phyloP scores from a whole-genome alignment of 441 rosid genomes.

The Flueggea neowawraea region DNA sequence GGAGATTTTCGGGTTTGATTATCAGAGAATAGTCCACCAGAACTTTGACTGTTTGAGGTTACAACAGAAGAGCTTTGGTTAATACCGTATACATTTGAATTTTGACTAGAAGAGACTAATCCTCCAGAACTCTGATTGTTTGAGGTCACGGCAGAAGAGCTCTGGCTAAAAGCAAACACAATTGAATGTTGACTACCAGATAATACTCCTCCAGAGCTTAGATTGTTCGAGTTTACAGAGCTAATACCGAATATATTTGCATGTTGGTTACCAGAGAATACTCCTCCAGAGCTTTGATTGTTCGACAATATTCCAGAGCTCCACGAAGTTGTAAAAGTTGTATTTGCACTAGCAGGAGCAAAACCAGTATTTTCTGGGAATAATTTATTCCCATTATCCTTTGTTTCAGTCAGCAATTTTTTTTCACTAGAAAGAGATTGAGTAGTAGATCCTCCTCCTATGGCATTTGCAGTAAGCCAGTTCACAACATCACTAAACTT shows the following conservation, averaged over 20 bases:
- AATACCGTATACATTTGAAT: constrained; percentile 1
- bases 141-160: constrained; percentile 3
- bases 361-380: constrained; percentile 34
- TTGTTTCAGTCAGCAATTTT: constrained; percentile 38
- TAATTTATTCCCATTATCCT: constrained; percentile 35
- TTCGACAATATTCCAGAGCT: constrained; percentile 29
- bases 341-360: constrained; percentile 29
- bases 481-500: constrained; percentile 83
- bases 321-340: constrained; percentile 38
- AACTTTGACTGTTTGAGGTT: constrained; percentile 20
- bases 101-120: constrained; percentile 15
- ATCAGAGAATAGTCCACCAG: constrained; percentile 35
- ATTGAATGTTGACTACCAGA: constrained; percentile 27
- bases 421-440: constrained; percentile 36
- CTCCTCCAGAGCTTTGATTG: constrained; percentile 21
- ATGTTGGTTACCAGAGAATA: constrained; percentile 15
- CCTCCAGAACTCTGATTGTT: constrained; percentile 23
- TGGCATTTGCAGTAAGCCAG: constrained; percentile 77
- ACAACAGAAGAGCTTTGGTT: constrained; percentile 20
- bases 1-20: constrained; percentile 25
- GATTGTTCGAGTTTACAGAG: constrained; percentile 19
- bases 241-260: constrained; percentile 1
- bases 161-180: constrained; percentile 39
- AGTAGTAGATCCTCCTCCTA: constrained; percentile 39
- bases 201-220: constrained; percentile 27